Evolutionary conservation across 2,329 filamentous ascomycete genomes (phyloP).

Genomic region (Pseudocercospora fuligena): DNA sequence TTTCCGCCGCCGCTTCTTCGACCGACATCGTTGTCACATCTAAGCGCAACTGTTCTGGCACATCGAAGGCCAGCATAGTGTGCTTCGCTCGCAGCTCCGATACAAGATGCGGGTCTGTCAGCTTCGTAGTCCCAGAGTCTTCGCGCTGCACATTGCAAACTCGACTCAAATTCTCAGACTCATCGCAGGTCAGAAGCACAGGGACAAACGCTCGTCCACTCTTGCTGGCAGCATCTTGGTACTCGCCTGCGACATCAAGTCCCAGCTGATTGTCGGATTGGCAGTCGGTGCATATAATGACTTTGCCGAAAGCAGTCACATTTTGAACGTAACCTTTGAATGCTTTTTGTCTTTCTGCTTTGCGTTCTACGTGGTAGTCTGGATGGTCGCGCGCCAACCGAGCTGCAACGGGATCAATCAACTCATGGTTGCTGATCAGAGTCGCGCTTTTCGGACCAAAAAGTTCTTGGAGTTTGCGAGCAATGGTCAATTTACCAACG

Average conservation of each 20-base stretch:
- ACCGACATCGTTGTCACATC: background rate
- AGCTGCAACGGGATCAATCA: slow-evolving; percentile 13
- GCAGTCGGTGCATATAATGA: slow-evolving; percentile 9
- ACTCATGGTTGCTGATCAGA: slow-evolving; percentile 12
- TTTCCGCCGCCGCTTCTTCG: background rate
- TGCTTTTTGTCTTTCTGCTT: background rate
- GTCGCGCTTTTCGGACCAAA: background rate
- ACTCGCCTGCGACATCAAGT: background rate
- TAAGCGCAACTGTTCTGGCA: background rate
- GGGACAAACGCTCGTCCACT: slow-evolving; percentile 8
- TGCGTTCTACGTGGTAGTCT: background rate
- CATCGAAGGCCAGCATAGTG: slow-evolving; percentile 4
- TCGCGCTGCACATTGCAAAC: background rate
- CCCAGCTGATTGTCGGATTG: slow-evolving; percentile 6
- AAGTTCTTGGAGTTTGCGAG: background rate
- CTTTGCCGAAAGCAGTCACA: background rate
- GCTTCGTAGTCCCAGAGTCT: slow-evolving; percentile 11
- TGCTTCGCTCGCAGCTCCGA: background rate
- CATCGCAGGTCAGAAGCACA: slow-evolving; percentile 1
- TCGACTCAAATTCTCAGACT: background rate
- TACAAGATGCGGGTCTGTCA: background rate
- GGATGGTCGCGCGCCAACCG: background rate
- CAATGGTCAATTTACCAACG: slow-evolving; percentile 6
- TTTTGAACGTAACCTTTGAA: background rate
- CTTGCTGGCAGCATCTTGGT: background rate